phyloP scores from a whole-genome alignment of 108 stramenopile genomes.

The Pseudonitzschia multiseries region DNA sequence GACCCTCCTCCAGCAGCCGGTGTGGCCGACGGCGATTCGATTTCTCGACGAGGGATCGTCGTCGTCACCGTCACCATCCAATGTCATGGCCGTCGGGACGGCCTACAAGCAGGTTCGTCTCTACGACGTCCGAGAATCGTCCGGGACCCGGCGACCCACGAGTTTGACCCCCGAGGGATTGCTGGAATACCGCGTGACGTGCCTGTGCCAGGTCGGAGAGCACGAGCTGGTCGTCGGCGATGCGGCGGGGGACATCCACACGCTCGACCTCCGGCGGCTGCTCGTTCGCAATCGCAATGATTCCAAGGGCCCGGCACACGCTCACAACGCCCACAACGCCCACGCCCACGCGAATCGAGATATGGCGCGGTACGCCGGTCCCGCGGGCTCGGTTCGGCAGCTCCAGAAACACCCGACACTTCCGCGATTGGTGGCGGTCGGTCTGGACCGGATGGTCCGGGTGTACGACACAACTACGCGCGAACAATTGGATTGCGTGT shows the following conservation, averaged over 20 bases:
- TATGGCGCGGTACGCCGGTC: constrained; percentile 69
- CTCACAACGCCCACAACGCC: too few relatives aligned
- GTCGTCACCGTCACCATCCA: neutral
- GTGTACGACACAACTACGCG: constrained; percentile 62
- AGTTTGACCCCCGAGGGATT: constrained; percentile 50
- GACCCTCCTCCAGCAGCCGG: constrained; percentile 77
- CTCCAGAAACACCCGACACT: constrained; percentile 59
- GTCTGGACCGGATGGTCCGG: constrained; percentile 83
- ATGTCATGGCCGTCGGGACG: constrained; percentile 68
- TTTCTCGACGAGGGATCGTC: constrained; percentile 35
- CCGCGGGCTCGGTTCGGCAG: constrained; percentile 72
- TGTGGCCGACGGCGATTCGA: constrained; percentile 72
- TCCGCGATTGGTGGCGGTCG: constrained; percentile 70
- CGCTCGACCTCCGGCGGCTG: constrained; percentile 60
- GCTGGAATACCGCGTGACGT: constrained; percentile 67
- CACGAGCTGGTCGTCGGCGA: constrained; percentile 66
- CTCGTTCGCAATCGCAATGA: constrained; percentile 28
- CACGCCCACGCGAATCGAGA: constrained; percentile 27
- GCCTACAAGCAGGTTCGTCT: constrained; percentile 82
- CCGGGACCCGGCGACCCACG: constrained; percentile 58
- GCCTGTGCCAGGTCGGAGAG: constrained; percentile 54
- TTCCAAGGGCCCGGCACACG: too few relatives aligned
- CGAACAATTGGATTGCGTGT: constrained; percentile 69
- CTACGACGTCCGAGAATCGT: constrained; percentile 72
- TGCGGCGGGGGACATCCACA: constrained; percentile 56